Evolutionary conservation across 306 rosid species (phyloP), one percentile per base, ranked within the genome.

Genomic region (Lathyrus aphaca): DNA sequence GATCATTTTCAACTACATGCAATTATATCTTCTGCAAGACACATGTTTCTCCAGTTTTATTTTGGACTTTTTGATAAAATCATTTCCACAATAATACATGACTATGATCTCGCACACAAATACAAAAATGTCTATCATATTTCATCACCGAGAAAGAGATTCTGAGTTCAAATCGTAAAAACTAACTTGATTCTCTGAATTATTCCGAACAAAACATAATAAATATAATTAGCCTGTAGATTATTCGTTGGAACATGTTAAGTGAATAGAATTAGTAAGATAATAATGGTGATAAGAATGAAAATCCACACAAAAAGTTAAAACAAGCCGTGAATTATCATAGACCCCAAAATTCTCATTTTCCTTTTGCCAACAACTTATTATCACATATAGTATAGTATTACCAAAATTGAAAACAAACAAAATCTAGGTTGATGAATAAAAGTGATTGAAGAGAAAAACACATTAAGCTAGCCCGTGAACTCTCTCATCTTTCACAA

Each of bases 261-360:
- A 54, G 72, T 29, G 23, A 62, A 42, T 8, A 6, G 1, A 30
- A 35, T 7, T 35, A 7, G 10, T 35, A 35, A 35, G 39, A 35
- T 35, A 35, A 35, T 35, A 35, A 35, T 0, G 27, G 17, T 32
- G 39, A 46, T 38, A 59, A 68, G 57, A 53, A 61, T 62, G 53
- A 19, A 66, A 56, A 66, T 46, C 37, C 44, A 45, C 19, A n/a
- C 16, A 67, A 57, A 73, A 64, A 12, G 65, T 56, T 45, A 8
- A 56, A 43, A 55, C 62, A 13, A 14, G 86, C 86, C 84, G 86
- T 81, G 86, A 84, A 61, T 80, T 23, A 55, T 72, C 57, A 39
- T 46, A 60, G 66, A 66, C 21, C 60, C 76, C 18, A 37, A 53
- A 27, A 14, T 61, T 71, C 78, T 57, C 58, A 69, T 30, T 70